Evolutionary conservation across 2,329 filamentous ascomycete genomes (phyloP).

Genomic region (Teratosphaeria nubilosa): DNA sequence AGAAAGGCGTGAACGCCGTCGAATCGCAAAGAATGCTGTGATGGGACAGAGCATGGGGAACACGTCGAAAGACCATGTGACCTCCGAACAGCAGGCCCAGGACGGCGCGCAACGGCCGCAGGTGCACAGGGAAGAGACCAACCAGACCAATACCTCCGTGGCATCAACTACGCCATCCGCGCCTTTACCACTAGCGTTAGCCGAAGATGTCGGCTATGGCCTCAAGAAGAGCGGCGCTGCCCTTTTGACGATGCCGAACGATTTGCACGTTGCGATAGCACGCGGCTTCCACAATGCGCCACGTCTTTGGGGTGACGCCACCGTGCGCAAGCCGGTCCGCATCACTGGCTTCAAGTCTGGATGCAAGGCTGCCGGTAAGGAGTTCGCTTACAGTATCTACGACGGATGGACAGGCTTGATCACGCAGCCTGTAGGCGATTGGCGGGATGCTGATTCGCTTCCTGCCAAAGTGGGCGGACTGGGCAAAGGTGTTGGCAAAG

Average conservation of each 20-base stretch:
- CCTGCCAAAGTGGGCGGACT: constrained; percentile 21
- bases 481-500: constrained; percentile 60
- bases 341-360: constrained; percentile 69
- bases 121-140: constrained; percentile 12
- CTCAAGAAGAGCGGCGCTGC: constrained; percentile 63
- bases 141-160: constrained; percentile 15
- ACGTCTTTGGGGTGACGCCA: constrained; percentile 72
- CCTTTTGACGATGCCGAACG: constrained; percentile 71
- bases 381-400: constrained; percentile 51
- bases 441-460: constrained; percentile 39
- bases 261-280: constrained; percentile 71
- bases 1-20: constrained; percentile 19
- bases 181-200: constrained; percentile 26
- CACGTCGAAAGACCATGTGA: constrained; percentile 1
- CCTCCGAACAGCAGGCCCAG: neutral
- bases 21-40: constrained; percentile 11
- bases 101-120: constrained; percentile 9
- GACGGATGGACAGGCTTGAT: constrained; percentile 74
- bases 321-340: constrained; percentile 63
- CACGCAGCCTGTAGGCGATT: constrained; percentile 64
- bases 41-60: constrained; percentile 1
- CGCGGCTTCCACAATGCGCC: constrained; percentile 84
- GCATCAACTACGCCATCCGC: constrained; percentile 20
- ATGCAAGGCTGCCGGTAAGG: constrained; percentile 62
- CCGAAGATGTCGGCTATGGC: constrained; percentile 55